phyloP scores from a whole-genome alignment of 2,329 filamentous ascomycete genomes.

The Zopfia rhizophila region DNA sequence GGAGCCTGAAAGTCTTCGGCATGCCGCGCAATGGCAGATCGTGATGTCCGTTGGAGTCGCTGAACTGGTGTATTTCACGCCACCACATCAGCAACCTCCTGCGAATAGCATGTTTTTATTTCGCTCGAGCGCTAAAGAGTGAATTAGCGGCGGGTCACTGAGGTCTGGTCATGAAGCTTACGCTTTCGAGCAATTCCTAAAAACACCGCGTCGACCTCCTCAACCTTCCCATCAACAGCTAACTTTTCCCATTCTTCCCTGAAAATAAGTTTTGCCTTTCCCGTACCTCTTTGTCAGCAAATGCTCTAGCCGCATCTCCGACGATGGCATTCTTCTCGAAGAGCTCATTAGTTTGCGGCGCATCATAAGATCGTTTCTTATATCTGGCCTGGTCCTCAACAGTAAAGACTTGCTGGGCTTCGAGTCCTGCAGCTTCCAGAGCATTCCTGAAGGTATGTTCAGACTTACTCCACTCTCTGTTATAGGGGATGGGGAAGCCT shows the following conservation, averaged over 20 bases:
- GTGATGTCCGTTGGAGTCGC: conserved; percentile 48
- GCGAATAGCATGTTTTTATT: conserved; percentile 44
- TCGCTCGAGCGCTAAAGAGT: too few relatives aligned
- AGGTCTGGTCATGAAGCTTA: conserved; percentile 22
- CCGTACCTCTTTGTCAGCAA: conserved; percentile 43
- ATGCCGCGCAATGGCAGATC: conserved; percentile 61
- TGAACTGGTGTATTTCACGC: conserved; percentile 55
- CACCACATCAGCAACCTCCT: conserved; percentile 58
- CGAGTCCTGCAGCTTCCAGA: conserved; percentile 49
- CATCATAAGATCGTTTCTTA: conserved; percentile 37
- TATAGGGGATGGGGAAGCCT: conserved; percentile 46
- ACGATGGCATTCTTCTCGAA: conserved; percentile 49
- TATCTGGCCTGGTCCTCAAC: conserved; percentile 49
- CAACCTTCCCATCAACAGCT: conserved; percentile 49
- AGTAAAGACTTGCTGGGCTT: conserved; percentile 41
- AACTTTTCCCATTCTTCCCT: conserved; percentile 53
- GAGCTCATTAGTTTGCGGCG: conserved; percentile 45
- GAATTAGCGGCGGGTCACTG: background rate
- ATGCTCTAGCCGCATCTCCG: conserved; percentile 33
- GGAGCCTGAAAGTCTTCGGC: conserved; percentile 60
- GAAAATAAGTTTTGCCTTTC: conserved; percentile 45
- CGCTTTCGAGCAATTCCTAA: conserved; percentile 48
- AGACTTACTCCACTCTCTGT: conserved; percentile 48
- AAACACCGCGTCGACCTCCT: conserved; percentile 53
- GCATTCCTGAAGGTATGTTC: conserved; percentile 43